phyloP scores from a whole-genome alignment of 202 grass and related monocot species.

The Eragrostis tef region DNA sequence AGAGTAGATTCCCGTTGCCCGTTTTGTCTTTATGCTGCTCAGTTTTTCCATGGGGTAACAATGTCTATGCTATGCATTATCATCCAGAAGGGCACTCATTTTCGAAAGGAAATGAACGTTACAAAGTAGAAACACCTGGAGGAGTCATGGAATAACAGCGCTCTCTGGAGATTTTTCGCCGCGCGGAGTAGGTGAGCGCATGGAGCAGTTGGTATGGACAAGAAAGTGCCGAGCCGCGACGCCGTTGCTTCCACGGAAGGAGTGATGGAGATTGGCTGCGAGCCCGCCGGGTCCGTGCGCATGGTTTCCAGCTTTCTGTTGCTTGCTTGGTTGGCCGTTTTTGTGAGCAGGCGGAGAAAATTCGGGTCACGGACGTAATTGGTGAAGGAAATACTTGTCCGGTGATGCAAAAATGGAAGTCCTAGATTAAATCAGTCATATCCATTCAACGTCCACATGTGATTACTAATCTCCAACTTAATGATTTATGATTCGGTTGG shows the following conservation, averaged over 20 bases:
- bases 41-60: neutral
- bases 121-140: neutral
- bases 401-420: neutral
- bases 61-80: neutral
- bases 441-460: too few species aligned
- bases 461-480: neutral
- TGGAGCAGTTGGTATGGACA: neutral
- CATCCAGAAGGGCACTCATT: neutral
- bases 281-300: neutral
- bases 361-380: neutral
- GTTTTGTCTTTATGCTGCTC: neutral
- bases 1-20: neutral
- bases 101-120: neutral
- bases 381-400: neutral
- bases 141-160: neutral
- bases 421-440: neutral
- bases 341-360: neutral
- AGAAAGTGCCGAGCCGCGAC: neutral
- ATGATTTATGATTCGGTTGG: neutral
- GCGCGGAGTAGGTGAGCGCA: neutral
- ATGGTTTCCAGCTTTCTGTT: neutral
- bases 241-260: neutral
- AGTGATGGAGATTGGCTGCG: neutral
- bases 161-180: slow-evolving; percentile 13
- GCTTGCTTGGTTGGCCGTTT: neutral